Evolutionary conservation across 2,329 filamentous ascomycete species (phyloP).

Genomic region (Stagonosporopsis vannaccii): DNA sequence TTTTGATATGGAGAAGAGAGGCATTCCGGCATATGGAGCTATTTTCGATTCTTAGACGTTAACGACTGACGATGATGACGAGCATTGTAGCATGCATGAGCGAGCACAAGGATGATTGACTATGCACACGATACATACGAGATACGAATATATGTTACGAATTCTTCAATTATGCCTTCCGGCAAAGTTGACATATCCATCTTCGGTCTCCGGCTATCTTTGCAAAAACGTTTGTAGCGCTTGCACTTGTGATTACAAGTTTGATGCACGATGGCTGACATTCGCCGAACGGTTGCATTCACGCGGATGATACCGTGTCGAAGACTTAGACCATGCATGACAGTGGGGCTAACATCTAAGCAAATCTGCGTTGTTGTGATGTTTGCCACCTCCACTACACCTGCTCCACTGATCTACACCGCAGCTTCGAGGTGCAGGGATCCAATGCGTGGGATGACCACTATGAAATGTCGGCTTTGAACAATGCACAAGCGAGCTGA

Average conservation of each 20-base stretch:
- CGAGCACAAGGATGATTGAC: not conserved
- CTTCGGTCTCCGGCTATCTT: too few species aligned
- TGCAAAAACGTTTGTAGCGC: not conserved
- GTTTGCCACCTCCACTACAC: not conserved
- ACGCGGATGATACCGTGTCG: not conserved
- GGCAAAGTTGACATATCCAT: not conserved
- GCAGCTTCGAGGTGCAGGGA: not conserved
- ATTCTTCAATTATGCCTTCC: not conserved
- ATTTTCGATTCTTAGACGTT: slow-evolving; percentile 69
- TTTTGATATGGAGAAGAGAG: slow-evolving; percentile 71
- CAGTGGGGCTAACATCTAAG: not conserved
- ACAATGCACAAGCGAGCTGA: not conserved
- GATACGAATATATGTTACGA: not conserved
- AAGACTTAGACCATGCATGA: not conserved
- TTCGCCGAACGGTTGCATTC: not conserved
- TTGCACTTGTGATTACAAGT: not conserved
- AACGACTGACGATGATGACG: not conserved
- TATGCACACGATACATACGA: not conserved
- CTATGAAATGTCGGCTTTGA: too few species aligned
- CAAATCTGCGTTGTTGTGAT: not conserved
- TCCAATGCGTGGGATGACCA: not conserved
- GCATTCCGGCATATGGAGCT: slow-evolving; percentile 74
- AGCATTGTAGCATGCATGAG: not conserved
- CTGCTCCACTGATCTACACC: slow-evolving; percentile 8
- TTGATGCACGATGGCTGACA: not conserved